Evolutionary conservation across 768 basidiomycete genomes (phyloP).

Genomic region (Boletus rex-veris): DNA sequence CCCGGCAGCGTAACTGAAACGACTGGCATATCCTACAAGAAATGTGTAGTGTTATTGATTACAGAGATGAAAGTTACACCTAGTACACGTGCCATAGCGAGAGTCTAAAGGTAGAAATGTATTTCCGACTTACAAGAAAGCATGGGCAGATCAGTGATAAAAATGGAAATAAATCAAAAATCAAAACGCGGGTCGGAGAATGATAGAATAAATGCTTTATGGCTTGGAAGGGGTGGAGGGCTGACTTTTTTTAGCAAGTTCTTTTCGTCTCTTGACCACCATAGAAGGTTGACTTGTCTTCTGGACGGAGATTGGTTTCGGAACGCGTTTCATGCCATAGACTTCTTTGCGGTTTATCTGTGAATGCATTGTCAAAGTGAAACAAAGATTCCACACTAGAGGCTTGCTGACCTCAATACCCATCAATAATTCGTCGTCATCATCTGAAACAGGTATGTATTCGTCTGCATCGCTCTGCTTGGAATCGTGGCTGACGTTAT

Average conservation of each 20-base stretch:
- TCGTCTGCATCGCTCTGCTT: constrained; percentile 12
- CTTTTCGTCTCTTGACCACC: constrained; percentile 23
- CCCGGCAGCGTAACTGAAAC: constrained; percentile 12
- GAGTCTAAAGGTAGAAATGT: constrained; percentile 1
- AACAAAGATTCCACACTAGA: neutral
- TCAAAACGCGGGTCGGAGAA: neutral
- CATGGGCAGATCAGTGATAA: constrained; percentile 2
- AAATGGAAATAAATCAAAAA: constrained; percentile 12
- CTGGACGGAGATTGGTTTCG: constrained; percentile 1
- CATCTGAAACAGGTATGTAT: constrained; percentile 33
- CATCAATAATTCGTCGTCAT: constrained; percentile 61
- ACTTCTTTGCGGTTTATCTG: constrained; percentile 43
- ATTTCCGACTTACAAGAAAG: constrained; percentile 8
- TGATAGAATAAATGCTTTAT: constrained; percentile 4
- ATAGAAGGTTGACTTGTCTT: constrained; percentile 5
- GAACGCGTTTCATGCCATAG: constrained; percentile 29
- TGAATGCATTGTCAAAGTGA: neutral
- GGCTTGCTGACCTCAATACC: constrained; percentile 47
- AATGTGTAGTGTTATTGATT: neutral
- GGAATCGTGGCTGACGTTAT: constrained; percentile 12
- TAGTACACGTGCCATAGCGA: constrained; percentile 2
- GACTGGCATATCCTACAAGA: too few species aligned
- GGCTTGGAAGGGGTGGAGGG: constrained; percentile 1
- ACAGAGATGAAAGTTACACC: constrained; percentile 7
- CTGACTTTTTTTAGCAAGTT: constrained; percentile 11